Evolutionary conservation across 2,329 filamentous ascomycete species (phyloP), one percentile per base, ranked within the genome.

Genomic region (Aureobasidium lini): DNA sequence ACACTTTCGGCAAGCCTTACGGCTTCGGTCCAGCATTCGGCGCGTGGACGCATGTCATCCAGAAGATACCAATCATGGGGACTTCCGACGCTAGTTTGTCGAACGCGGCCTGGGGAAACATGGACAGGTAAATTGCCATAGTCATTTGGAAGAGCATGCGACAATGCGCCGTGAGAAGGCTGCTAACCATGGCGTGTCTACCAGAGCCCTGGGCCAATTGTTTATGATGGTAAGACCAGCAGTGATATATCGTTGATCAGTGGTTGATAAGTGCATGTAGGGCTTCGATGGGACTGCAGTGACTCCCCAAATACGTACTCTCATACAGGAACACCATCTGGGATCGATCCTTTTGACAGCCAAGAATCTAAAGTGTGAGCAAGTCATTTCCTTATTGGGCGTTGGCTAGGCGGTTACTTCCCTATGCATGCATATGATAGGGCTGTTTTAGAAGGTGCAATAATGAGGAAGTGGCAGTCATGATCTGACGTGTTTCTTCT

Each of bases 261-360:
- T 60, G 67, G 72, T 89, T 91, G 86, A 48, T 31, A 13, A 16
- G 43, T 10, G 36, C 10, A 13, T 59, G 34, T 23, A 63, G 89
- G 88, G 71, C n/a, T 95, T 90, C 79, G 88, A 94, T 78, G 89
- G 89, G 62, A 90, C 87, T 59, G 83, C 88, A 71, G 86, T 94
- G 57, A 93, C 89, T 29, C 89, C 89, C 62, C 88, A 92, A 73
- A 91, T 94, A 70, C 84, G 84, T 64, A 86, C 84, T 66, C 81
- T 92, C 65, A 94, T 95, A 68, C 85, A 89, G 71, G 82, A 90
- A 65, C 85, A 93, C 71, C 89, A 97, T 71, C 80, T 99, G 49
- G 94, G 94, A 59, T 94, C 90, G 56, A 89, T 97, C 68, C 79
- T 91, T 61, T 76, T 94, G 63, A 92, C 89, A 40, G 88, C 88